Conservation (phyloP, 495 filamentous ascomycete species). For the Aspergillus ostianus region DNA sequence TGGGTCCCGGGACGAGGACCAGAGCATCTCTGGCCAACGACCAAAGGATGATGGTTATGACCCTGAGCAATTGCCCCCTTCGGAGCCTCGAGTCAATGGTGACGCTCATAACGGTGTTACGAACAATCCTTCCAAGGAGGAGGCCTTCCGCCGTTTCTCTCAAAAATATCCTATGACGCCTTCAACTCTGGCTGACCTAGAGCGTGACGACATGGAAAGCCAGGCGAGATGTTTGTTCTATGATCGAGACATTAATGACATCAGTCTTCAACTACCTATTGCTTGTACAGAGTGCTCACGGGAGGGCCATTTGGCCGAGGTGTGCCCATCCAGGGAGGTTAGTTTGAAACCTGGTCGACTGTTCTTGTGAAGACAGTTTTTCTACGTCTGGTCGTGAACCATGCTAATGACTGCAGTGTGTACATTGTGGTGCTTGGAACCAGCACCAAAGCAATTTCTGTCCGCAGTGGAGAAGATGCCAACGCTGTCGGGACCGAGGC, state of each 20-base stretch:
- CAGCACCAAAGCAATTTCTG: constrained; percentile 39
- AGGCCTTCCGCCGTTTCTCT: constrained; percentile 34
- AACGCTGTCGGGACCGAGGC: constrained; percentile 46
- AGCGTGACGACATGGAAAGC: constrained; percentile 39
- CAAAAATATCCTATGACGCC: constrained; percentile 39
- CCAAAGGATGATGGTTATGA: constrained; percentile 27
- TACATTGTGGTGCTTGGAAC: constrained; percentile 41
- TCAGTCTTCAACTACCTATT: constrained; percentile 65
- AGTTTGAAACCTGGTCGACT: constrained; percentile 1
- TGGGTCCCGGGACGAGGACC: constrained; percentile 21
- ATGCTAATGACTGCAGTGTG: constrained; percentile 31
- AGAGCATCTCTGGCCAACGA: constrained; percentile 7
- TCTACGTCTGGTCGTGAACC: not conserved
- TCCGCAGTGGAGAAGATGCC: constrained; percentile 42
- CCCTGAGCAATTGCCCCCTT: constrained; percentile 19
- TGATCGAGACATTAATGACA: constrained; percentile 57
- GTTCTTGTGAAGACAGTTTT: not conserved
- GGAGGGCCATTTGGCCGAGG: constrained; percentile 44
- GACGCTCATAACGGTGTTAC: not conserved
- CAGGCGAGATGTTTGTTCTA: constrained; percentile 48
- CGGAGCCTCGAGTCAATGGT: constrained; percentile 5
- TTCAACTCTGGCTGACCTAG: constrained; percentile 40
- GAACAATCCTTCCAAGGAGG: constrained; percentile 29
- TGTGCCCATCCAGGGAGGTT: constrained; percentile 47
- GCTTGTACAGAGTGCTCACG: constrained; percentile 45